A percentile compares a stretch with the other conserved stretches of the same genome.
These are phyloP conservation scores for Wickerhamiella kazuoi DNA, from an alignment of 805 yeast species.

Conservation along the genomic window DNA sequence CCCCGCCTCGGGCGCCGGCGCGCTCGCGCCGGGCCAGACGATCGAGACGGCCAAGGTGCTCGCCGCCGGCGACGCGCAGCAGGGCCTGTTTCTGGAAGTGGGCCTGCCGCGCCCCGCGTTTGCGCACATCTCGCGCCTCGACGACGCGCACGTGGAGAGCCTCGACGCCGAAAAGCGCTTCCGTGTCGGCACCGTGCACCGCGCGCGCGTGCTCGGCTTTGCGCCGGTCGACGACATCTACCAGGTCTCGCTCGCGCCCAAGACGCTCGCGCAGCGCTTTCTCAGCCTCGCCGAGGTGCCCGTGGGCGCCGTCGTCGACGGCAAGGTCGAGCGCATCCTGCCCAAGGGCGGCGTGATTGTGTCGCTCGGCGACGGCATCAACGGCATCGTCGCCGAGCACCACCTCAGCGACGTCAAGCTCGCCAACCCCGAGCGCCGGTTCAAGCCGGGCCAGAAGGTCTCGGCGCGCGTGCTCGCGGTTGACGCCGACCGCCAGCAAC, in stretches of 20 bases:
- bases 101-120: slow-evolving; percentile 47
- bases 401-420: slow-evolving; percentile 77
- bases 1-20: slow-evolving; percentile 15
- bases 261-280: slow-evolving; percentile 44
- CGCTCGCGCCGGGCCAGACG: slow-evolving; percentile 62
- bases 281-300: slow-evolving; percentile 57
- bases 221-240: slow-evolving; percentile 48
- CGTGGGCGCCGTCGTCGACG: slow-evolving; percentile 43
- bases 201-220: slow-evolving; percentile 62
- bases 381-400: slow-evolving; percentile 51
- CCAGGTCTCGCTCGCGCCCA: slow-evolving; percentile 51
- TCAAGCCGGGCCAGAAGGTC: slow-evolving; percentile 66
- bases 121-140: slow-evolving; percentile 56
- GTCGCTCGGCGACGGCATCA: slow-evolving; percentile 40
- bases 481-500: slow-evolving; percentile 25
- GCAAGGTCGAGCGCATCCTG: slow-evolving; percentile 37
- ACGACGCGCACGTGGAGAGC: slow-evolving; percentile 23
- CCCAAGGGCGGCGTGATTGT: slow-evolving; percentile 53
- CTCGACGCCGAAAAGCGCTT: slow-evolving; percentile 22
- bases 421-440: slow-evolving; percentile 81
- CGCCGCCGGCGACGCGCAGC: slow-evolving; percentile 28
- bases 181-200: slow-evolving; percentile 45
- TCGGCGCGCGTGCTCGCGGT: slow-evolving; percentile 30
- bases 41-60: slow-evolving; percentile 40
- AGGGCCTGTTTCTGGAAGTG: slow-evolving; percentile 25